Conservation (phyloP, 164 flowering plant species). For the Vitis amurensis region DNA sequence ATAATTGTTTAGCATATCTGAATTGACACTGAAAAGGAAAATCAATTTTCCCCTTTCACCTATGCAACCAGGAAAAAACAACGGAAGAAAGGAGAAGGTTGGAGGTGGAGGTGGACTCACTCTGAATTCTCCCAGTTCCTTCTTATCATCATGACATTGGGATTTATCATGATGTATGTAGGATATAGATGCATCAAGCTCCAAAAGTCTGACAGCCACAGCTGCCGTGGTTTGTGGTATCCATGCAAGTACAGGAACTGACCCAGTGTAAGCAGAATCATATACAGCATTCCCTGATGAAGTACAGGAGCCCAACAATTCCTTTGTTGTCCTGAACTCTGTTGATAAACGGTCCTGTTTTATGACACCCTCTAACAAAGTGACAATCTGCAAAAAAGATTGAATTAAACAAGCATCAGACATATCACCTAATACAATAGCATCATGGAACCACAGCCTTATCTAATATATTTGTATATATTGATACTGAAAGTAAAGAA, state of each 20-base stretch:
- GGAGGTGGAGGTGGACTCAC: constrained; percentile 43
- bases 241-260: constrained; percentile 78
- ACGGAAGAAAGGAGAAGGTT: neutral
- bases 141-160: constrained; percentile 38
- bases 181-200: constrained; percentile 69
- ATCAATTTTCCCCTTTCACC: neutral
- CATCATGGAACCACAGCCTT: too few relatives aligned
- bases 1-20: too few relatives aligned
- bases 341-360: constrained; percentile 58
- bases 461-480: too few relatives aligned
- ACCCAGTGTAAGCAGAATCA: constrained; percentile 26
- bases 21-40: too few relatives aligned
- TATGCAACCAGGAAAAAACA: neutral
- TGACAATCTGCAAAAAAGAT: constrained; percentile 46
- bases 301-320: constrained; percentile 43
- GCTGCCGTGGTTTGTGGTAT: constrained; percentile 81
- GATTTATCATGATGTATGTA: constrained; percentile 50
- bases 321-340: constrained; percentile 67
- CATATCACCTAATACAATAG: too few relatives aligned
- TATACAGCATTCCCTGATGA: constrained; percentile 9
- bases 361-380: constrained; percentile 59
- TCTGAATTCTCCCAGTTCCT: constrained; percentile 32
- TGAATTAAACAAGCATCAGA: neutral
- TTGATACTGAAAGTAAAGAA: neutral
- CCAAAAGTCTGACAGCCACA: constrained; percentile 77